Base-by-base conservation (phyloP, 2,329 filamentous ascomycete species). In the Trichoderma cornu-damae region DNA sequence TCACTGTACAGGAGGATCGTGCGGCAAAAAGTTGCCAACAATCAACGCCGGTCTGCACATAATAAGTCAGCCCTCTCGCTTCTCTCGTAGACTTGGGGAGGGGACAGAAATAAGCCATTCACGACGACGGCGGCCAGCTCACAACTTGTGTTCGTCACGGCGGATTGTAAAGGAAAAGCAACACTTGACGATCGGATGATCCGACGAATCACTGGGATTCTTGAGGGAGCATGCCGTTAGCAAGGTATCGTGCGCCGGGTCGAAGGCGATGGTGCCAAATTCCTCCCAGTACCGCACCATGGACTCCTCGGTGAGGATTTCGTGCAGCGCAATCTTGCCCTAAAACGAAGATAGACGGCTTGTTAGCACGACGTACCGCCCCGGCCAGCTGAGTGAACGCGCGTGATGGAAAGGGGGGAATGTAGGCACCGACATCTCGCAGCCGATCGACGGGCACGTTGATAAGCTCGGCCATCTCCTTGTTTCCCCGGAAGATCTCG, bases 261-360 rank as follows among this genome's bases (percentile, higher is more conserved):
- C 94, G 72, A 99, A 99, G 8, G 94, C 95, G 66, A 99, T 97
- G 4, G 91, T 93, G 50, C 93, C 92, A 68, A 99, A 99, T 68
- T 99, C 96, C 73, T 99, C 94, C 94, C 94, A 99, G 68, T 99
- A 99, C 66, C 90, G 89, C 55, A 97, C 94, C 60, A 96, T 83
- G 38, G 92, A 95, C 61, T 96, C 90, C 75, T 99, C 94, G 2
- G 90, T 91, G 43, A 99, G 84, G 61, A 99, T 95, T 70, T 99
- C 92, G 70, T 99, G 94, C 47, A 99, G 82, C 11, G 94, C 90
- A 62, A 97, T 87, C 67, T 95, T 95, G 60, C 94, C 94, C 92
- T 96, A 60, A 47, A 9, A 48, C 12, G 3, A 12, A 16, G 30
- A 37, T 35, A 4, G 4, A n/a, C 35, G 9, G 14, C n/a, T 42